These are phyloP conservation scores for Macrophomina phaseolina DNA, from an alignment of 2,329 filamentous ascomycete genomes.

Conservation along the genomic window DNA sequence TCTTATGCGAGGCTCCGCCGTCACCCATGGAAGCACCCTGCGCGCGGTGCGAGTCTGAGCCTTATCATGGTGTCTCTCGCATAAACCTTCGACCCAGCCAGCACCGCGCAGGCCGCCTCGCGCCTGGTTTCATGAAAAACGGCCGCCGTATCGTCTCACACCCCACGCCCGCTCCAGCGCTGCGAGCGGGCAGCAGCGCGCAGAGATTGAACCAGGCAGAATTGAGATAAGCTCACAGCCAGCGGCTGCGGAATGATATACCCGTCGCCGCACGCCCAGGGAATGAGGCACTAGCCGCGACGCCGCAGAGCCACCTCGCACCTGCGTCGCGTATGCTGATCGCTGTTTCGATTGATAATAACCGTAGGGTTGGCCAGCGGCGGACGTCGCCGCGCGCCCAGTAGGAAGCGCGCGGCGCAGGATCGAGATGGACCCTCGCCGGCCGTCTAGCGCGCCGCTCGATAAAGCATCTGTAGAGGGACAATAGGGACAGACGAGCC, in stretches of 20 bases:
- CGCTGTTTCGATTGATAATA: slow-evolving; percentile 25
- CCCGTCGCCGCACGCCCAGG: slow-evolving; percentile 17
- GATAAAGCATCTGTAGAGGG: not conserved
- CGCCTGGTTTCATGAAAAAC: slow-evolving; percentile 12
- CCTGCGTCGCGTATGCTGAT: slow-evolving; percentile 12
- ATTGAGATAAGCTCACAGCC: slow-evolving; percentile 21
- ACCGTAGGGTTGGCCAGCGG: not conserved
- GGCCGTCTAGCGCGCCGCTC: not conserved
- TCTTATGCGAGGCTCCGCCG: slow-evolving; percentile 7
- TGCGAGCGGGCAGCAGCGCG: slow-evolving; percentile 1
- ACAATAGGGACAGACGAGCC: not conserved
- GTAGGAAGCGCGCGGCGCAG: not conserved
- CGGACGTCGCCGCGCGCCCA: slow-evolving; percentile 16
- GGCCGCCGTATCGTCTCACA: slow-evolving; percentile 6
- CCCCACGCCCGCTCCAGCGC: slow-evolving; percentile 9
- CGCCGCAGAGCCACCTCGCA: slow-evolving; percentile 21
- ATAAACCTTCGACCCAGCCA: not conserved
- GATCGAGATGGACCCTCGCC: slow-evolving; percentile 13
- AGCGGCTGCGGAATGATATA: slow-evolving; percentile 18
- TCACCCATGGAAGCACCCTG: slow-evolving; percentile 8
- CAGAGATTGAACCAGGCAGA: not conserved
- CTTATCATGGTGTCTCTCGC: slow-evolving; percentile 13
- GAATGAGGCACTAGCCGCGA: slow-evolving; percentile 3
- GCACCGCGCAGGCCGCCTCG: slow-evolving; percentile 3
- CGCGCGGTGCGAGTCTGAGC: slow-evolving; percentile 2